Base-by-base conservation (phyloP, 495 filamentous ascomycete species). In the Penicillium bovifimosum region DNA sequence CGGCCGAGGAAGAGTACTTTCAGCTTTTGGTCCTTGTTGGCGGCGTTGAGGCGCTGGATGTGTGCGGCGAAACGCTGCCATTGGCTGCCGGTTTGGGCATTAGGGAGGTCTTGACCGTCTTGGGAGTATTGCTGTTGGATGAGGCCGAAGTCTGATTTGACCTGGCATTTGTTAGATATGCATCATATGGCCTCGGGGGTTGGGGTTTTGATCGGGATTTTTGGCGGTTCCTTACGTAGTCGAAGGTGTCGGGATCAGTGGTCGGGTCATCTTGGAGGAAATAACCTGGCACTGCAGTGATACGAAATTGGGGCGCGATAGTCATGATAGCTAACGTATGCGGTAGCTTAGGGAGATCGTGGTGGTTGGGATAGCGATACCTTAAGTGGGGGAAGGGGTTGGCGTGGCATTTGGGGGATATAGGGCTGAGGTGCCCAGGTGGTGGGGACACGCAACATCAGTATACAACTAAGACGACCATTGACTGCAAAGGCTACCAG, bases 1-100 rank as follows among this genome's bases (percentile, higher is more conserved):
- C 87, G 77, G 11, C 80, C 87, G 14, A 88, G 67, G 68, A 80
- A 89, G 34, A 91, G 71, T 0, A 91, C 75, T 54, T 85, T 87
- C 60, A 87, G 88, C 20, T 69, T 54, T 9, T 71, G 74, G 20
- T 74, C 68, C 2, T 41, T 34, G 2, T 60, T 69, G 11, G 70
- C 67, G 0, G 55, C 43, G 62, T 89, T 88, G 46, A 87, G 63
- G 0, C 61, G 47, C 8, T 68, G 49, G 26, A 90, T 76, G 33
- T 83, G 67, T 41, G 72, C 50, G 35, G 71, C 63, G 57, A 91
- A 87, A 17, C 77, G 75, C 48, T 83, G 68, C 87, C 86, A 91
- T 70, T 86, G 82, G 2, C 80, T 82, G 43, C 68, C 51, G 4
- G 60, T 20, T 11, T 53, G 47, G n/a, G n/a, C n/a, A n/a, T n/a